Base-by-base conservation (phyloP, 345 rosid genomes). In the Capsella bursapastoris region DNA sequence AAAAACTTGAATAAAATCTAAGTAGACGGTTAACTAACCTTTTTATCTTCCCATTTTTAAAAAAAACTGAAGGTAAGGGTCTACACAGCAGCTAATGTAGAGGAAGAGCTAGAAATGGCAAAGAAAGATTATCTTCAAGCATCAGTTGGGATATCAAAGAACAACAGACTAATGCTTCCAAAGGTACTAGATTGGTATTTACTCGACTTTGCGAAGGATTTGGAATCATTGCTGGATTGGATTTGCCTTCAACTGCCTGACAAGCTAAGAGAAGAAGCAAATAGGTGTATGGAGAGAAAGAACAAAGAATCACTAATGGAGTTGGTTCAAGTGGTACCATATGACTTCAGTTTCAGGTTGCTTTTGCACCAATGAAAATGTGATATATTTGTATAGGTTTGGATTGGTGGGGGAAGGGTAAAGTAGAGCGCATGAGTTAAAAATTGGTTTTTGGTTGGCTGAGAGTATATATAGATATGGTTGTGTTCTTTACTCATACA, bases 101-200 rank as follows among this genome's bases (percentile, higher is more conserved):
- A 90, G 78, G 87, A 88, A 41, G 94, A 90, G 79, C 73, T 95
- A 68, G 91, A 92, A 80, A 87, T 62, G 5, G 91, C 97, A 4
- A 92, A 89, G 80, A 86, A 82, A 77, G 96, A 95, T 66, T 92
- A 92, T 57, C 85, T 92, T 68, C 92, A 84, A 70, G 97, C 99
- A 63, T 82, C 94, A 11, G 80, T 90, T 50, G 90, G 92, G 64
- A 86, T 92, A 49, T 92, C 96, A 68, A 84, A 78, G 58, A 82
- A 86, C 14, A 87, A 81, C 72, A 87, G 85, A 83, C 62, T 95
- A 50, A 82, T 86, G 71, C 83, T 95, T 34, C 99, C 97, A 4
- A 92, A 88, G 86, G 84, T 90, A 64, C 68, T 92, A 73, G 97
- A 95, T 84, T 90, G 94, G 97, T 90, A 88, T 72, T 79, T 86